These are phyloP conservation scores for Kwoniella botswanensis DNA, from an alignment of 768 basidiomycete genomes.

Conservation along the genomic window DNA sequence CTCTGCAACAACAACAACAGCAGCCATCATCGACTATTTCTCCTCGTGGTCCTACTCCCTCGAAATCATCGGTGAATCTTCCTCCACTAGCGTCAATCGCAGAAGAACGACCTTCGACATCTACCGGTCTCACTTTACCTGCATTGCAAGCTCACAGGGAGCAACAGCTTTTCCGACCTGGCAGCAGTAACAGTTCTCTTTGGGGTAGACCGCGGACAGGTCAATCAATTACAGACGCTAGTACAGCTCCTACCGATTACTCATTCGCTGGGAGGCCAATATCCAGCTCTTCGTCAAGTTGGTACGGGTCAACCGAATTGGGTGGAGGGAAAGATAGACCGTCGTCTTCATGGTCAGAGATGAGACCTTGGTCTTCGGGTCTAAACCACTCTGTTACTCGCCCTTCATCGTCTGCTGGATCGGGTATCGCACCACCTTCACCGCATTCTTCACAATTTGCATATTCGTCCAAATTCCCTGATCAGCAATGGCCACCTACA, in stretches of 20 bases:
- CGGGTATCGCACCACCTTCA: constrained; percentile 9
- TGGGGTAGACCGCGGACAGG: constrained; percentile 14
- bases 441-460: constrained; percentile 16
- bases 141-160: constrained; percentile 18
- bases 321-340: constrained; percentile 14
- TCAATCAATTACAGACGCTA: constrained; percentile 36
- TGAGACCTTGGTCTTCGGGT: constrained; percentile 21
- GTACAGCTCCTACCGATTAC: constrained; percentile 34
- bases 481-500: constrained; percentile 16
- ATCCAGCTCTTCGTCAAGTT: constrained; percentile 26
- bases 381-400: constrained; percentile 2
- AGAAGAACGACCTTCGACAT: constrained; percentile 14
- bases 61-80: neutral
- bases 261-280: constrained; percentile 30
- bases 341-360: constrained; percentile 16
- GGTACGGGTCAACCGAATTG: constrained; percentile 48
- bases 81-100: constrained; percentile 23
- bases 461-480: constrained; percentile 3
- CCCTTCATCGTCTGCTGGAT: constrained; percentile 16
- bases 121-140: constrained; percentile 21
- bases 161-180: constrained; percentile 15
- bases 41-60: neutral
- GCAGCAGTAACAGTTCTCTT: constrained; percentile 9
- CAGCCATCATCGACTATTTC: neutral
- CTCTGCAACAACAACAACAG: constrained; percentile 3